phyloP scores from a whole-genome alignment of 2,329 filamentous ascomycete genomes.

The Fusarium nodosum region DNA sequence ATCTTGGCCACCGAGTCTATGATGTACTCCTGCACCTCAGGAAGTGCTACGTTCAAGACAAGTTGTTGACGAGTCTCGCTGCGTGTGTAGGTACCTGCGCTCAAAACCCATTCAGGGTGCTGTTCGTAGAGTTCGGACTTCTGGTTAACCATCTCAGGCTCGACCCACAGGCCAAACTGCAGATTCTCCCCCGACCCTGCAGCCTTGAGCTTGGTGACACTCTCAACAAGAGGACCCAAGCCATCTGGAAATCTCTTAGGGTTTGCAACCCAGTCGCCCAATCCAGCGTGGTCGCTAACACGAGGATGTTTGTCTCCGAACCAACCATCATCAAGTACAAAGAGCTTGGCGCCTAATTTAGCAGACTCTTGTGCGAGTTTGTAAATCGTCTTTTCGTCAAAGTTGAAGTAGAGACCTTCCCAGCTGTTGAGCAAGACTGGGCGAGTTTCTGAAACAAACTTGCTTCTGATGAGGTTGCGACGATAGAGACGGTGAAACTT shows the following conservation, averaged over 20 bases:
- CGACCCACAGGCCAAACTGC: constrained; percentile 75
- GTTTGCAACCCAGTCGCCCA: constrained; percentile 75
- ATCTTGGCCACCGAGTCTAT: constrained; percentile 68
- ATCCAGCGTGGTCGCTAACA: constrained; percentile 67
- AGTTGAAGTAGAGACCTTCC: constrained; percentile 73
- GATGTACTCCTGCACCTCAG: constrained; percentile 74
- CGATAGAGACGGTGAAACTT: constrained; percentile 72
- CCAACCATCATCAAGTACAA: constrained; percentile 77
- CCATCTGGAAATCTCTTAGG: constrained; percentile 70
- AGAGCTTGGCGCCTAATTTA: constrained; percentile 70
- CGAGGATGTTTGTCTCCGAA: constrained; percentile 72
- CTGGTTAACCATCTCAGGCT: constrained; percentile 77
- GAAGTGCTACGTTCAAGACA: constrained; percentile 71
- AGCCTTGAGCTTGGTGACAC: constrained; percentile 64
- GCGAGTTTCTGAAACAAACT: constrained; percentile 64
- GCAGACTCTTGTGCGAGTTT: constrained; percentile 69
- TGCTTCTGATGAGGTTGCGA: constrained; percentile 70
- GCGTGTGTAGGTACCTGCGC: constrained; percentile 68
- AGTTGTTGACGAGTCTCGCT: constrained; percentile 70
- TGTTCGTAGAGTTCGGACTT: constrained; percentile 71
- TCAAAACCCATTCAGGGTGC: constrained; percentile 74
- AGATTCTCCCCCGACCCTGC: constrained; percentile 62
- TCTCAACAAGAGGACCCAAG: constrained; percentile 63
- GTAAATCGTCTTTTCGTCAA: constrained; percentile 68
- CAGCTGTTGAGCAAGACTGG: constrained; percentile 74